Conservation (phyloP, 2,329 filamentous ascomycete genomes). For the Polychaeton citri region DNA sequence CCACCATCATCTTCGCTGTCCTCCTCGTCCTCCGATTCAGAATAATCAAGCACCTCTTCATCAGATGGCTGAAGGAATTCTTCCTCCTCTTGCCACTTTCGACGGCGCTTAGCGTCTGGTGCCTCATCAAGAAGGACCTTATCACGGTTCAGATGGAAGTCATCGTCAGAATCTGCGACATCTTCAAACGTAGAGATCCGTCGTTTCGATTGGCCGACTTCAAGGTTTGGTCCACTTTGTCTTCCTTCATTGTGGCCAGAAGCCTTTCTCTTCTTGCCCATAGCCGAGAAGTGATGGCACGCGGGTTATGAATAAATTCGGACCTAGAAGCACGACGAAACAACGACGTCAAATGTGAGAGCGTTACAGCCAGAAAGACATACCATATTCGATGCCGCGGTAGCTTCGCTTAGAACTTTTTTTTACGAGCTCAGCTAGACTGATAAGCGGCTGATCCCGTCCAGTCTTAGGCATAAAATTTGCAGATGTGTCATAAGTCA, state of each 20-base stretch:
- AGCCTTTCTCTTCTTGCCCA: slow-evolving; percentile 11
- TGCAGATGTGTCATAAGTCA: too few relatives aligned
- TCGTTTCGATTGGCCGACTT: slow-evolving; percentile 37
- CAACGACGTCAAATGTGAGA: too few relatives aligned
- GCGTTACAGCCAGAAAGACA: too few relatives aligned
- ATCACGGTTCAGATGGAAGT: slow-evolving; percentile 79
- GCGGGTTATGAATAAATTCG: too few relatives aligned
- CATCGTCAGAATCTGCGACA: slow-evolving; percentile 86
- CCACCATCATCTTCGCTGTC: slow-evolving; percentile 42
- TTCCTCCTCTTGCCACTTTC: slow-evolving; percentile 57
- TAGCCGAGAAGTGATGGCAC: too few relatives aligned
- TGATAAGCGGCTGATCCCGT: too few relatives aligned
- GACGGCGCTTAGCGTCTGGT: slow-evolving; percentile 62
- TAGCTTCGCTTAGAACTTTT: too few relatives aligned
- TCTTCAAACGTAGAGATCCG: slow-evolving; percentile 55
- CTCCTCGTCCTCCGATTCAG: slow-evolving; percentile 25
- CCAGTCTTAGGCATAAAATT: too few relatives aligned
- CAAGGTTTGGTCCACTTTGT: slow-evolving; percentile 8
- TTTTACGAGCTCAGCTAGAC: too few relatives aligned
- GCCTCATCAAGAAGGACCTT: slow-evolving; percentile 75
- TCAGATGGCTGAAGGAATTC: slow-evolving; percentile 45
- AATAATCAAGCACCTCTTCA: slow-evolving; percentile 47
- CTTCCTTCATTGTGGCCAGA: slow-evolving; percentile 2
- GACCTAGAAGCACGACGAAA: too few relatives aligned
- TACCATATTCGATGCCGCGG: too few relatives aligned